These are phyloP conservation scores for Phycomyces blakesleeanus DNA, from an alignment of 192 early-diverging fungal genomes.

Conservation along the genomic window DNA sequence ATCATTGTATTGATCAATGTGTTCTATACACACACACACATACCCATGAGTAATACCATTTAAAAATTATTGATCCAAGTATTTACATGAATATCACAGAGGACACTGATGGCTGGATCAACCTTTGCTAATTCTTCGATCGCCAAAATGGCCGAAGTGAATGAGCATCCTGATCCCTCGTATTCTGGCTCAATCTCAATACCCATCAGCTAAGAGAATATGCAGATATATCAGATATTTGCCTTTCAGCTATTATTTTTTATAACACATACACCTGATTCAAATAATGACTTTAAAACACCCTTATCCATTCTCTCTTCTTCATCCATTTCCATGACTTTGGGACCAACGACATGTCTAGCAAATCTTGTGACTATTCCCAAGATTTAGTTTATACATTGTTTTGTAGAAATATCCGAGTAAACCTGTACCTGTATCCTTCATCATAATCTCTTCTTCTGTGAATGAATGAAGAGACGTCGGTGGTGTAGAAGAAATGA, in stretches of 20 bases:
- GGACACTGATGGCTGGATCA: conserved; percentile 86
- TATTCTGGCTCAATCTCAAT: conserved; percentile 83
- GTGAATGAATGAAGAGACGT: conserved; percentile 77
- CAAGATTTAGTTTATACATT: background rate
- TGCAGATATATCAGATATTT: background rate
- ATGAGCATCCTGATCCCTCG: conserved; percentile 77
- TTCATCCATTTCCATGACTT: conserved; percentile 91
- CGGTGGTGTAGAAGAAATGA: too few species aligned
- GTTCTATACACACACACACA: too few species aligned
- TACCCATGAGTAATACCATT: too few species aligned
- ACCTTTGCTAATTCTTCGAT: conserved; percentile 96
- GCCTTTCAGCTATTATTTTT: background rate
- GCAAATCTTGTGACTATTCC: conserved; percentile 81
- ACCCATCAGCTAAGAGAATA: conserved; percentile 72
- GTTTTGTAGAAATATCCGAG: too few species aligned
- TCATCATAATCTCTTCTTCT: conserved; percentile 85
- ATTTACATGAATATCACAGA: conserved; percentile 83
- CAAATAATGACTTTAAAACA: conserved; percentile 82
- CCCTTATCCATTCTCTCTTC: conserved; percentile 72
- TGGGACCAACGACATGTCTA: conserved; percentile 76
- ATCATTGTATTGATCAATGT: conserved; percentile 94
- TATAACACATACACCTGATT: conserved; percentile 68
- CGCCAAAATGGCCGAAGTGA: conserved; percentile 78
- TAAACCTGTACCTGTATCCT: conserved; percentile 58
- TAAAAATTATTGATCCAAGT: too few species aligned